A percentile compares a stretch with the other conserved stretches of the same genome.
Evolutionary conservation across 768 basidiomycete species (phyloP).

Genomic region (Suillus variegatus): DNA sequence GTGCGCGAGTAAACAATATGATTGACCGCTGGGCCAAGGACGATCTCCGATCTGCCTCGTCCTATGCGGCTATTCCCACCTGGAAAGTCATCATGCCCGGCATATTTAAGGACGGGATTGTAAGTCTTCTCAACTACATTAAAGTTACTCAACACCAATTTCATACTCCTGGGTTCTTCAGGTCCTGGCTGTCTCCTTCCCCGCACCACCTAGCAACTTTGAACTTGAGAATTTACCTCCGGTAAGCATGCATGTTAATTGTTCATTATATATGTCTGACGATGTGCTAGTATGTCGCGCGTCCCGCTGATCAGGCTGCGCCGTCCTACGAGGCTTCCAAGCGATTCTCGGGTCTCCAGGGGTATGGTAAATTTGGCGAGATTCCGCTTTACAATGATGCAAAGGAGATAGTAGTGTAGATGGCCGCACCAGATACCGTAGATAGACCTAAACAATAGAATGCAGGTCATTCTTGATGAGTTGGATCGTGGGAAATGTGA

Average conservation of each 20-base stretch:
- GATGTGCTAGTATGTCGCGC: conserved; percentile 39
- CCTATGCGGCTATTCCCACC: conserved; percentile 30
- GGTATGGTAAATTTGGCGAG: conserved; percentile 35
- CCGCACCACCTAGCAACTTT: conserved; percentile 36
- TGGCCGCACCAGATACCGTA: neutral
- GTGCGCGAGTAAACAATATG: conserved; percentile 38
- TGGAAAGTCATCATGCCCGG: conserved; percentile 47
- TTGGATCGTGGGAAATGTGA: neutral
- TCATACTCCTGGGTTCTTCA: conserved; percentile 17
- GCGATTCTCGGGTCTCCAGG: conserved; percentile 28
- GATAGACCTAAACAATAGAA: neutral
- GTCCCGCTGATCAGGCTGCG: conserved; percentile 32
- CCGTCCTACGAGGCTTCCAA: conserved; percentile 33
- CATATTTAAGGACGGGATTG: conserved; percentile 38
- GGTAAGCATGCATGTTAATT: conserved; percentile 25
- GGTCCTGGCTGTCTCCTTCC: conserved; percentile 42
- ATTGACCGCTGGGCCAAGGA: conserved; percentile 40
- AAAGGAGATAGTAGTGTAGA: conserved; percentile 21
- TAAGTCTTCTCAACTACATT: conserved; percentile 21
- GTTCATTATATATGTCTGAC: neutral
- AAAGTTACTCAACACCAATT: neutral
- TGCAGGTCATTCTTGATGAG: conserved; percentile 1
- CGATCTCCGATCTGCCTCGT: conserved; percentile 33
- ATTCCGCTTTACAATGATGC: conserved; percentile 46
- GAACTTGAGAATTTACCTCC: conserved; percentile 46